Evolutionary conservation across 1,284 basidiomycete genomes (phyloP).

Genomic region (Leccinum fuscescens): DNA sequence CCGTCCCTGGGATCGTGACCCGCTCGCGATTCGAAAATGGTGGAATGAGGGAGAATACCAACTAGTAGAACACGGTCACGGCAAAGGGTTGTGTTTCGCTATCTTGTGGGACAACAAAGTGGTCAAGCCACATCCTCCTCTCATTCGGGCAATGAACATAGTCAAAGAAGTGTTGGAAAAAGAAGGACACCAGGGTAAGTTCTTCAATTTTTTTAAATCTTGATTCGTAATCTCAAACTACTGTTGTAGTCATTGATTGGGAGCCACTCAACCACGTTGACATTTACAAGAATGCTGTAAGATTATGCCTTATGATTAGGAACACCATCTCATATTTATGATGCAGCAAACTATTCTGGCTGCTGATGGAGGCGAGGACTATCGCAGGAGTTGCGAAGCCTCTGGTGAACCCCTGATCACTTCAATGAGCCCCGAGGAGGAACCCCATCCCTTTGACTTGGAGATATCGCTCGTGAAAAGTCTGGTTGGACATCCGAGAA

Average conservation of each 20-base stretch:
- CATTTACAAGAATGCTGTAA: constrained; percentile 38
- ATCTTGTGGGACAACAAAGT: constrained; percentile 65
- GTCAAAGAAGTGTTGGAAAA: constrained; percentile 58
- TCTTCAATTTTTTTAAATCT: neutral
- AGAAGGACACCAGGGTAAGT: constrained; percentile 66
- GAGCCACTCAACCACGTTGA: constrained; percentile 45
- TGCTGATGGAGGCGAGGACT: constrained; percentile 41
- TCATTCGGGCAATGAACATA: constrained; percentile 62
- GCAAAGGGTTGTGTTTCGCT: constrained; percentile 57
- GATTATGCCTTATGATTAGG: neutral
- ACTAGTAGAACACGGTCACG: constrained; percentile 58
- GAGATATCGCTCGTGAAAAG: constrained; percentile 24
- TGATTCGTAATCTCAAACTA: neutral
- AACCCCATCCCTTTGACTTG: constrained; percentile 28
- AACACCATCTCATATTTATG: neutral
- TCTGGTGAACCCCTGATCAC: constrained; percentile 53
- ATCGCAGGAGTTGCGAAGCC: constrained; percentile 40
- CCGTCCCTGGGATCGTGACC: constrained; percentile 71
- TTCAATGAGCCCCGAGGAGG: constrained; percentile 44
- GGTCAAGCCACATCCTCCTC: constrained; percentile 68
- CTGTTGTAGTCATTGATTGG: constrained; percentile 38
- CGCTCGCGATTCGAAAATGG: constrained; percentile 57
- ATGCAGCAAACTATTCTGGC: constrained; percentile 18
- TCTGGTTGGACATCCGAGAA: constrained; percentile 22
- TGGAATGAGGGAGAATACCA: constrained; percentile 64